Conservation (phyloP, 495 filamentous ascomycete species). For the Tuber umbilicatum region DNA sequence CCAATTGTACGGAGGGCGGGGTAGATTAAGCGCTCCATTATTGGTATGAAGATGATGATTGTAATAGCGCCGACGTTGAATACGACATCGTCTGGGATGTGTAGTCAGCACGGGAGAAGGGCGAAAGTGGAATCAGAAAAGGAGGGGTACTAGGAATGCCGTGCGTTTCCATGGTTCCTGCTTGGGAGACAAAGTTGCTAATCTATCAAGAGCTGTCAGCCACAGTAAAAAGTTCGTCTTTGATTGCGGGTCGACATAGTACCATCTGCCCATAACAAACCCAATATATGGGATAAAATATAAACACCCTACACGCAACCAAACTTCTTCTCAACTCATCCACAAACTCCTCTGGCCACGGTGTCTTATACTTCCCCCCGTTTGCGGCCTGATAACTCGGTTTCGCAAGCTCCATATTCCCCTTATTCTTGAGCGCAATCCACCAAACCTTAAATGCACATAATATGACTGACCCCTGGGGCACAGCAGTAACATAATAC, state of each 20-base stretch:
- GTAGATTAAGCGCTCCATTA: constrained; percentile 64
- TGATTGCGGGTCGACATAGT: not conserved
- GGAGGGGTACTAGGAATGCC: constrained; percentile 52
- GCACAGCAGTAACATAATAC: constrained; percentile 54
- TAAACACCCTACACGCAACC: constrained; percentile 62
- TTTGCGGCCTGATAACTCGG: constrained; percentile 52
- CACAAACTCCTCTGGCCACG: constrained; percentile 68
- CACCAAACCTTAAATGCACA: constrained; percentile 53
- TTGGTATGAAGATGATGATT: constrained; percentile 71
- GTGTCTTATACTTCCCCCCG: constrained; percentile 57
- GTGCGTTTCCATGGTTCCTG: constrained; percentile 61
- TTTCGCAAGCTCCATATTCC: constrained; percentile 59
- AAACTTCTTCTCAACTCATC: constrained; percentile 64
- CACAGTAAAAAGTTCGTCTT: not conserved
- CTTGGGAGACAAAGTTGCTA: constrained; percentile 64
- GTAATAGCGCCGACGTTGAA: constrained; percentile 71
- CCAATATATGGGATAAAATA: constrained; percentile 55
- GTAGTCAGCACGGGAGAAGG: not conserved
- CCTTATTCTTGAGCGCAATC: constrained; percentile 58
- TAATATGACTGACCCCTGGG: constrained; percentile 58
- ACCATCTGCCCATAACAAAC: not conserved
- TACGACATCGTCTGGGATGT: constrained; percentile 58
- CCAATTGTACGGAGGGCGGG: constrained; percentile 57
- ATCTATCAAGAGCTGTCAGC: constrained; percentile 45
- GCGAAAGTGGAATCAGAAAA: not conserved